phyloP scores from a whole-genome alignment of 75 land plant genomes.

The Selaginella moellendorffii region DNA sequence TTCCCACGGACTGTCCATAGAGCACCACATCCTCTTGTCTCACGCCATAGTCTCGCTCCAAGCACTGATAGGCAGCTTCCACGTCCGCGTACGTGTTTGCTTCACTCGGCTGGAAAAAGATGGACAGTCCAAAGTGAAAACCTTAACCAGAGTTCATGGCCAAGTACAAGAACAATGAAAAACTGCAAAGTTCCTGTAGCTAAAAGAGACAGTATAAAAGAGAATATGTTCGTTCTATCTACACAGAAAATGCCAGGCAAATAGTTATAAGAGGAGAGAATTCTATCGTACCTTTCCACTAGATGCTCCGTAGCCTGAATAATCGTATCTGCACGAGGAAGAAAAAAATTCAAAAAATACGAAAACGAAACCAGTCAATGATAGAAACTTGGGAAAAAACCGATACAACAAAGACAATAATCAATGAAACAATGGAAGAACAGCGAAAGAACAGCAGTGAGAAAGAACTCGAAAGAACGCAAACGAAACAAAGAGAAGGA shows the following conservation, averaged over 20 bases:
- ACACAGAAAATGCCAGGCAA: too few relatives aligned
- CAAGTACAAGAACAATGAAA: too few relatives aligned
- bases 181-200: too few relatives aligned
- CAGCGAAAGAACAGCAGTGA: not conserved
- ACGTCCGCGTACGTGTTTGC: slow-evolving; percentile 77
- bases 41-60: slow-evolving; percentile 56
- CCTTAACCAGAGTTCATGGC: too few relatives aligned
- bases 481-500: too few relatives aligned
- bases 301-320: slow-evolving; percentile 4
- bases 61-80: slow-evolving; percentile 67
- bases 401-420: not conserved
- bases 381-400: not conserved
- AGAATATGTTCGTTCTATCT: too few relatives aligned
- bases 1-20: slow-evolving; percentile 94
- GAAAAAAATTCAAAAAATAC: slow-evolving; percentile 14
- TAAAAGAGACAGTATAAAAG: not conserved
- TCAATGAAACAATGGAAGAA: too few relatives aligned
- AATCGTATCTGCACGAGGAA: slow-evolving; percentile 6
- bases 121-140: too few relatives aligned
- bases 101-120: slow-evolving; percentile 93
- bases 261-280: too few relatives aligned
- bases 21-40: slow-evolving; percentile 67
- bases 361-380: slow-evolving; percentile 12
- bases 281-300: slow-evolving; percentile 1
- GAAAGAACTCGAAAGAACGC: not conserved